Base-by-base conservation (phyloP, 108 stramenopile genomes). In the Discostella stelligeroides region DNA sequence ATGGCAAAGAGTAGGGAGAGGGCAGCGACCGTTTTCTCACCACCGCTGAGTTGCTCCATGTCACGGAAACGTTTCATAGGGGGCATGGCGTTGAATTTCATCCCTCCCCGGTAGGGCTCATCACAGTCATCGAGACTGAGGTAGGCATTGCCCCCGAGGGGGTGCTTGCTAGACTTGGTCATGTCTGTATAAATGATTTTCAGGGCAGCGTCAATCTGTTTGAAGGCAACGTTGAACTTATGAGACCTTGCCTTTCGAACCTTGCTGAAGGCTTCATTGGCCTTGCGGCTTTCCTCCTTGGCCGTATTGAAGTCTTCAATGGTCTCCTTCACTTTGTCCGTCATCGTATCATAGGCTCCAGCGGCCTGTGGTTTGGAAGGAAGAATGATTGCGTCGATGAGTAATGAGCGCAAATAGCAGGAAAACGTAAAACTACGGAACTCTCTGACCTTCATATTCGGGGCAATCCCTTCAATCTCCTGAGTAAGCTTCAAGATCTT, bases 1-100 rank as follows among this genome's bases (percentile, higher is more conserved):
- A 99, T 97, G 40, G 98, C 97, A 85, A 99, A 99, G 50, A 99
- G 80, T 9, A 99, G 87, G 0, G 98, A 97, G 12, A 99, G 84
- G 17, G 98, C 97, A 3, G 99, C 99, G 0, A 99, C 94, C 24
- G 99, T 99, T 80, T 98, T 97, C 83, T 99, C 99, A 17, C 99
- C 99, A n/a, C 99, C 99, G 61, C 95, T 97, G 18, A 99, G 88
- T 77, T 99, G 98, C 42, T 98, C 97, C 97, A 99, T 98, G 60
- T 99, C 98, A 41, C 98, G 87, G 81, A 97, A 98, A 29, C 98
- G 85, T 71, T 99, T 99, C 92, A 94, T 97, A 10, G 99, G 98
- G 58, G 98, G 98, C 98, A 97, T 98, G 10, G 98, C 99, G 70
- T 97, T 98, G 94, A 97, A 99, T 73, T 96, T 96, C 70, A 99